Percentiles rank a stretch among this genome's conserved stretches.
These are phyloP conservation scores for Yarrowia keelungensis DNA, from an alignment of 805 yeast species.

Conservation along the genomic window DNA sequence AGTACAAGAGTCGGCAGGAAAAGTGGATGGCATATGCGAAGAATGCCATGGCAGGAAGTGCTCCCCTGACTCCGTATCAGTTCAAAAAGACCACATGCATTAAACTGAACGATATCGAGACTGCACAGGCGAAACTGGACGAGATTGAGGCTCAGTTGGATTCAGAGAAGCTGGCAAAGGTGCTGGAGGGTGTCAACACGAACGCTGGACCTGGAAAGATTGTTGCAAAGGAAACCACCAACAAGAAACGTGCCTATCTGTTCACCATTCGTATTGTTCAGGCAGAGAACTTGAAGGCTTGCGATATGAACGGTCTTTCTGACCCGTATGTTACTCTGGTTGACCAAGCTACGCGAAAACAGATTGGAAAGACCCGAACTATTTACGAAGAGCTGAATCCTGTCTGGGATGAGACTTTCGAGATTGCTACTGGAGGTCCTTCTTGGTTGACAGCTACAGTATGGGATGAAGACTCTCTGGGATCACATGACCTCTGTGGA, in stretches of 20 bases:
- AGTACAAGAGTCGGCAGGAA: slow-evolving; percentile 45
- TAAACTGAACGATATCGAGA: slow-evolving; percentile 70
- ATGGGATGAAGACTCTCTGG: slow-evolving; percentile 68
- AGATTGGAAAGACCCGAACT: slow-evolving; percentile 73
- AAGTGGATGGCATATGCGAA: slow-evolving; percentile 51
- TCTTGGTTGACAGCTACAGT: slow-evolving; percentile 64
- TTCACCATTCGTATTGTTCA: slow-evolving; percentile 68
- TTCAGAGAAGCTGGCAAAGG: slow-evolving; percentile 61
- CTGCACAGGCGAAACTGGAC: slow-evolving; percentile 54
- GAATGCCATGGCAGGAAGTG: slow-evolving; percentile 51
- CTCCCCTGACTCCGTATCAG: slow-evolving; percentile 57
- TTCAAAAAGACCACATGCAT: slow-evolving; percentile 71
- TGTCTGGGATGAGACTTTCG: slow-evolving; percentile 88
- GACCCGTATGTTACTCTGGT: slow-evolving; percentile 69
- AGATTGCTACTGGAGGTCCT: slow-evolving; percentile 56
- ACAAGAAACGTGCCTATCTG: slow-evolving; percentile 48
- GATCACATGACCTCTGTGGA: slow-evolving; percentile 71
- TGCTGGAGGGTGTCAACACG: slow-evolving; percentile 47
- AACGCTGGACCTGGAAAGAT: slow-evolving; percentile 50
- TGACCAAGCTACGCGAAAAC: slow-evolving; percentile 61
- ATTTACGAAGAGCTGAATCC: slow-evolving; percentile 70
- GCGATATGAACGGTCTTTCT: slow-evolving; percentile 56
- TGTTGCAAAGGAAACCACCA: slow-evolving; percentile 15
- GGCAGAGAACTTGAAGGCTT: slow-evolving; percentile 66
- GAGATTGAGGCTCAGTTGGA: slow-evolving; percentile 63